Evolutionary conservation across 495 filamentous ascomycete genomes (phyloP).

Genomic region (Xylaria castorea): DNA sequence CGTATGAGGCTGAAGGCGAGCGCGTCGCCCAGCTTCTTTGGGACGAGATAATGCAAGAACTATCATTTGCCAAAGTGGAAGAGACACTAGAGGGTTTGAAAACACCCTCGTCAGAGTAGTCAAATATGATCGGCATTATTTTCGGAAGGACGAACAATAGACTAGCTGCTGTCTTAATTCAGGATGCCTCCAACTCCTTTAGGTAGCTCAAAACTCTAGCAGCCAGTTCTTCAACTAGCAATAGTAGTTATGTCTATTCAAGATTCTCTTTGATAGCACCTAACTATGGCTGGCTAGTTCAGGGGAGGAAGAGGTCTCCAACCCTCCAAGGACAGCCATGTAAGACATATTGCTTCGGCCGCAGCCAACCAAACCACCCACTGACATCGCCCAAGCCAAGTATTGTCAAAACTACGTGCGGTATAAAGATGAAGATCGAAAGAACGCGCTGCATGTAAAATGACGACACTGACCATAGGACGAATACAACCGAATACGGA

Average conservation of each 20-base stretch:
- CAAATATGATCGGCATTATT: neutral
- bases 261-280: neutral
- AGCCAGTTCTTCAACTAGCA: neutral
- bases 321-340: constrained; percentile 25
- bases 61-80: constrained; percentile 1
- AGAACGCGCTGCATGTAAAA: neutral
- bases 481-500: neutral
- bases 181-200: neutral
- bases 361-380: constrained; percentile 28
- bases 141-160: too few relatives aligned
- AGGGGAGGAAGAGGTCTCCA: constrained; percentile 8
- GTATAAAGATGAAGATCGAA: neutral
- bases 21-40: neutral
- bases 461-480: neutral
- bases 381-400: neutral
- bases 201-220: neutral
- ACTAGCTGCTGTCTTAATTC: too few relatives aligned
- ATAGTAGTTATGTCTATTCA: neutral
- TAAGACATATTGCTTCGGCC: constrained; percentile 24
- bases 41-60: constrained; percentile 2
- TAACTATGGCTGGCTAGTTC: neutral
- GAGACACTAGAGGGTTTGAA: neutral
- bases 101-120: neutral
- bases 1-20: neutral
- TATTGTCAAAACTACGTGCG: neutral